Base-by-base conservation (phyloP, 345 rosid genomes). In the Salix udensis region DNA sequence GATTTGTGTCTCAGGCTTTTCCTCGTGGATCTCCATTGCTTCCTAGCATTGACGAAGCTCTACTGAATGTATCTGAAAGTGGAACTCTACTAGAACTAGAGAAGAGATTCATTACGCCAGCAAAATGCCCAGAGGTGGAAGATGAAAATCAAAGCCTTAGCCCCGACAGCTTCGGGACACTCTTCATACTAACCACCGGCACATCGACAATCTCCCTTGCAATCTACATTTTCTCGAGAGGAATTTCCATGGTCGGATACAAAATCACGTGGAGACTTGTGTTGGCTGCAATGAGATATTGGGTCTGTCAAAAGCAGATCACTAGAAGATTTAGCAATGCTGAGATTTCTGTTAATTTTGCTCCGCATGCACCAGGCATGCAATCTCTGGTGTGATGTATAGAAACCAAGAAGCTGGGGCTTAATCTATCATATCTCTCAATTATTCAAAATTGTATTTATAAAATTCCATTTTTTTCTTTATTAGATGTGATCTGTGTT, bases 21-120 rank as follows among this genome's bases (percentile, higher is more conserved):
- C 70, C 74, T 21, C 61, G 31, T 55, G 74, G 79, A 44, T 77
- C 79, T 28, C 74, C 68, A 70, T n/a, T 77, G 11, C 40, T 77
- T 70, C 70, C 30, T 11, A 48, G 60, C 16, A 26, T 77, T n/a
- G 48, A 46, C 18, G 48, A 61, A 62, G 68, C 79, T 6, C 50
- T 77, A 2, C 62, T 77, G 23, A 31, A 77, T 5, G 62, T 70
- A 46, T 61, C 23, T 6, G 79, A 77, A 77, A 6, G 5, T 8
- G 79, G 79, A 7, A 44, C 31, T 23, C 70, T 61, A 12, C 50
- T 16, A 15, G 50, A 61, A 2, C 34, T 77, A 16, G 74, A 77
- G 73, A 62, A 44, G 3, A 15, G 3, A 9, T 13, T 46, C 40
- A 23, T 77, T 77, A 6, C 4, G 34, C 14, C 24, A 3, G 31